Conservation (phyloP, 2,329 filamentous ascomycete species). For the Chalaropsis ovoidea region DNA sequence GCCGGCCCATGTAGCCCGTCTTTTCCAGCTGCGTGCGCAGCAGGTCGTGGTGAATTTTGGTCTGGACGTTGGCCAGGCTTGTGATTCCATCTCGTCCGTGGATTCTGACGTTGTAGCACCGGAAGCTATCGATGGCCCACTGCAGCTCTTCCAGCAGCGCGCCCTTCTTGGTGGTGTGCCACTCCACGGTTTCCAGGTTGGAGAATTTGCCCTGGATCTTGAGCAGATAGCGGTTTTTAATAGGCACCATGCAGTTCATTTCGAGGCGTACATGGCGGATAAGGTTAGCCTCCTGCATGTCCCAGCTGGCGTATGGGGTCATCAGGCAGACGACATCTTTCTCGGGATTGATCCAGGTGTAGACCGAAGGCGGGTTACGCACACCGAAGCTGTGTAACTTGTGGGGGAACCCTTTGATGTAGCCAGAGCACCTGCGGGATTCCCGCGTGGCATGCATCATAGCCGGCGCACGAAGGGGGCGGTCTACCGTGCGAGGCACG, state of each 20-base stretch:
- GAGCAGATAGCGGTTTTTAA: neutral
- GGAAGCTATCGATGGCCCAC: neutral
- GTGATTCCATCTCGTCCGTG: neutral
- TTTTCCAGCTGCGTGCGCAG: neutral
- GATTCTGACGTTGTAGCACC: neutral
- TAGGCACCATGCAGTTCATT: neutral
- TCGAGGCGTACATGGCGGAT: neutral
- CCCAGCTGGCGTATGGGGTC: neutral
- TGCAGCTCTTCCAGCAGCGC: neutral
- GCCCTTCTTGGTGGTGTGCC: neutral
- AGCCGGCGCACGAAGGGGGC: neutral
- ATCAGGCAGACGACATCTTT: neutral
- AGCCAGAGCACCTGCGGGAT: slow-evolving; percentile 1
- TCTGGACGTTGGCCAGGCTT: neutral
- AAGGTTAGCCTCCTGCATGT: neutral
- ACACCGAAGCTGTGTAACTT: neutral
- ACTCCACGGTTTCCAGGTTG: neutral
- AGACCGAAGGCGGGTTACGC: neutral
- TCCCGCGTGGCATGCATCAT: neutral
- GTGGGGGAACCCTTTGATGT: neutral
- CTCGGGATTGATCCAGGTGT: neutral
- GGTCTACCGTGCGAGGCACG: neutral
- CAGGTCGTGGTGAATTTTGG: neutral
- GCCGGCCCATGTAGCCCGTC: neutral
- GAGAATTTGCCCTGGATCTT: neutral